phyloP scores from a whole-genome alignment of 108 stramenopile species.

The Schizochytrium sp. region DNA sequence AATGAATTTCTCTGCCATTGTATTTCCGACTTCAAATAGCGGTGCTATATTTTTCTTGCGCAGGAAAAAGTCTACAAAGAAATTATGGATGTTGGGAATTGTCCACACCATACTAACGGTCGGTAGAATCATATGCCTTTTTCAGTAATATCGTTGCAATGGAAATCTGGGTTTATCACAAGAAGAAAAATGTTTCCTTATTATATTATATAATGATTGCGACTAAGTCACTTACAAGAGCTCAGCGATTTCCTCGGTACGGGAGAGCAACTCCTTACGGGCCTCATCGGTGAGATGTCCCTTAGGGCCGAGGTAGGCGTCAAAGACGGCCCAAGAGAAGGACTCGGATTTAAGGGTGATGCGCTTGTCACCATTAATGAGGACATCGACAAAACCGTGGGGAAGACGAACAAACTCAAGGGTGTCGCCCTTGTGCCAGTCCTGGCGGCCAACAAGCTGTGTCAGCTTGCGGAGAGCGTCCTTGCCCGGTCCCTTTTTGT shows the following conservation, averaged over 20 bases:
- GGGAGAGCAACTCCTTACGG: not conserved
- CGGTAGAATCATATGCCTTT: too few species aligned
- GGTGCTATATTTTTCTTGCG: too few species aligned
- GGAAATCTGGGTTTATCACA: not conserved
- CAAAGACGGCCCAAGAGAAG: conserved; percentile 47
- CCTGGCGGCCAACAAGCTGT: conserved; percentile 9
- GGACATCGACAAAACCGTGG: not conserved
- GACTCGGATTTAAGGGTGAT: conserved; percentile 4
- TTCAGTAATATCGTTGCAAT: not conserved
- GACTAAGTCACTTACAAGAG: not conserved
- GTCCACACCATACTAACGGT: too few species aligned
- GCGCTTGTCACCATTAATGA: not conserved
- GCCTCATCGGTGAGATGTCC: not conserved
- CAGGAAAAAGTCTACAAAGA: too few species aligned
- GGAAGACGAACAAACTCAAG: conserved; percentile 52
- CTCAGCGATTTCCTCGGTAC: conserved; percentile 10
- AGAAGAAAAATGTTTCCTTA: not conserved
- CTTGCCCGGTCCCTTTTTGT: conserved; percentile 35
- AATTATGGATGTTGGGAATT: too few species aligned
- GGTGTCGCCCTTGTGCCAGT: conserved; percentile 36
- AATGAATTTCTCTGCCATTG: too few species aligned
- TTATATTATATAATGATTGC: not conserved
- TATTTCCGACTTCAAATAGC: too few species aligned
- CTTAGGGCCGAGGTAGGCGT: conserved; percentile 55
- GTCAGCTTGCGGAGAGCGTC: conserved; percentile 49